Conservation (phyloP, 345 rosid species). For the Eucalyptus dawsonii region DNA sequence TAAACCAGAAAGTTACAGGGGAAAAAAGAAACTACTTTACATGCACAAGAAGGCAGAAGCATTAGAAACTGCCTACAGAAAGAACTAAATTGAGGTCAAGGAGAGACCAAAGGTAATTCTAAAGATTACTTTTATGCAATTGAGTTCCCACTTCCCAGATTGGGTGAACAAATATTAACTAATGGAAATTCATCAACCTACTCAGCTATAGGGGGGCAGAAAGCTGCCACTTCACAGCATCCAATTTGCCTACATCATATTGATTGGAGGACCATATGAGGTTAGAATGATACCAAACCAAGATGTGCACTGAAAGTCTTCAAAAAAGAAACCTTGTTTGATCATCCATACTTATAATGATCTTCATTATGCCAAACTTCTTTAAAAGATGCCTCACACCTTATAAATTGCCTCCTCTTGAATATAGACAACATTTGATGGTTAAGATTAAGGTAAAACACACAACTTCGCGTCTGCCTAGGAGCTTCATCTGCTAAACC, state of each 20-base stretch:
- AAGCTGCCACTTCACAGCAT: not conserved
- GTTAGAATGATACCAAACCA: not conserved
- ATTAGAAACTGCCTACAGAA: not conserved
- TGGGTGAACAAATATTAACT: not conserved
- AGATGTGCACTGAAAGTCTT: not conserved
- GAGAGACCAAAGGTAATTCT: not conserved
- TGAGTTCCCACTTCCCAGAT: not conserved
- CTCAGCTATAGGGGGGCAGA: rapidly evolving
- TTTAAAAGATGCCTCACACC: not conserved
- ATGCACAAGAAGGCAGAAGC: not conserved
- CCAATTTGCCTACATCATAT: not conserved
- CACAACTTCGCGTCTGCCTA: not conserved
- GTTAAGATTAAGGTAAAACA: not conserved
- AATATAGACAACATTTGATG: not conserved
- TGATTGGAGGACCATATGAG: not conserved
- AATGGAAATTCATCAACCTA: not conserved
- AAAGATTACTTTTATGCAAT: not conserved
- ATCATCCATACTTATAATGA: not conserved
- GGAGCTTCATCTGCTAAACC: not conserved
- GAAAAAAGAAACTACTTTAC: not conserved
- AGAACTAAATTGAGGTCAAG: not conserved
- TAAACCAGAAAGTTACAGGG: not conserved
- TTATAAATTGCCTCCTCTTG: not conserved
- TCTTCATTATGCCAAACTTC: not conserved
- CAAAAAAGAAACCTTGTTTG: not conserved